These are phyloP conservation scores for Cynara cardunculus DNA, from an alignment of 129 eudicot species.

Conservation along the genomic window DNA sequence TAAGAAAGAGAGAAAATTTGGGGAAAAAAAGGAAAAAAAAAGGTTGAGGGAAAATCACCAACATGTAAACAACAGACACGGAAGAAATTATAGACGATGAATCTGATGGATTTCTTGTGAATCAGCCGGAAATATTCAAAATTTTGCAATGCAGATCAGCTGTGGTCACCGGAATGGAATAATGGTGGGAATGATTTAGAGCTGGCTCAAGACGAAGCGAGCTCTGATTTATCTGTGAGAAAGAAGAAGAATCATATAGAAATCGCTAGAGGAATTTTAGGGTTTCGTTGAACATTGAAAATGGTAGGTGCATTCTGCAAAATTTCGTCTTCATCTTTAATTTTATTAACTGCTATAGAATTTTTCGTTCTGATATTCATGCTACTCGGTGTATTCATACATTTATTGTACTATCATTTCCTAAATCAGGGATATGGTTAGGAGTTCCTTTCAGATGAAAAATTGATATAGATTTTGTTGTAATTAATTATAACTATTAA, in stretches of 20 bases:
- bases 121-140: not conserved
- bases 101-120: not conserved
- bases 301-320: conserved; percentile 24
- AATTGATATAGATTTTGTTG: not conserved
- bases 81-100: not conserved
- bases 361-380: not conserved
- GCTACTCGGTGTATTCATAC: not conserved
- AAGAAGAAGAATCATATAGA: not conserved
- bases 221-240: conserved; percentile 2
- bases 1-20: not conserved
- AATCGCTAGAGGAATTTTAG: conserved; percentile 14
- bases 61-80: not conserved
- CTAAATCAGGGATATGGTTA: conserved; percentile 3
- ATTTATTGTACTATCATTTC: not conserved
- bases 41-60: not conserved
- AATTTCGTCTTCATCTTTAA: not conserved
- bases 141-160: conserved; percentile 12
- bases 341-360: not conserved
- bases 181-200: conserved; percentile 5
- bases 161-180: not conserved
- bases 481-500: not conserved
- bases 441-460: not conserved
- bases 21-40: not conserved
- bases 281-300: conserved; percentile 11
- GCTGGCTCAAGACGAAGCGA: conserved; percentile 9